Evolutionary conservation across 768 basidiomycete species (phyloP).

Genomic region (Tricholoma flavovirens): DNA sequence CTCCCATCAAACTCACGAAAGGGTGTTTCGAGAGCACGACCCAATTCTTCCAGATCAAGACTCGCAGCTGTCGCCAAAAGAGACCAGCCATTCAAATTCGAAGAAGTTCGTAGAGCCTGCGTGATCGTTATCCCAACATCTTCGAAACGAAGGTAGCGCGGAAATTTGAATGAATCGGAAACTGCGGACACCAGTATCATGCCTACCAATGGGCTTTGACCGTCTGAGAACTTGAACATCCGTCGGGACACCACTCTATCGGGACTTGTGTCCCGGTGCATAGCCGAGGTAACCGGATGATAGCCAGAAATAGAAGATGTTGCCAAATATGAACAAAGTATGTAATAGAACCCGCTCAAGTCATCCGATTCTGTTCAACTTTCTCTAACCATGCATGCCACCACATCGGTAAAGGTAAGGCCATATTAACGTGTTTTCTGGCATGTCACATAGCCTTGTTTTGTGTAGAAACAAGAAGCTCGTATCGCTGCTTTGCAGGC

Average conservation of each 20-base stretch:
- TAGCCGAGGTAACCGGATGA: neutral
- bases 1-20: conserved; percentile 39
- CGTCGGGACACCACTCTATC: too few relatives aligned
- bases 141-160: conserved; percentile 7
- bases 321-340: neutral
- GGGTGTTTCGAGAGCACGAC: conserved; percentile 63
- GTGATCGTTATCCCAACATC: neutral
- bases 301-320: neutral
- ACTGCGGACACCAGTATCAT: neutral
- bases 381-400: conserved; percentile 25
- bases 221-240: too few relatives aligned
- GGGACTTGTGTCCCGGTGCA: too few relatives aligned
- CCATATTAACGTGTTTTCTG: neutral
- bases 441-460: neutral
- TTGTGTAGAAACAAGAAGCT: conserved; percentile 21
- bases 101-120: neutral
- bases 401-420: conserved; percentile 22
- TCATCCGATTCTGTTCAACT: too few relatives aligned
- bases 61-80: conserved; percentile 58
- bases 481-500: conserved; percentile 20
- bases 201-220: too few relatives aligned
- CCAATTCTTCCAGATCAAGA: conserved; percentile 70
- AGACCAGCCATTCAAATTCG: conserved; percentile 25
- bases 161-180: neutral
- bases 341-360: neutral